phyloP scores from a whole-genome alignment of 1,284 basidiomycete species.

The Peniophora sp. region DNA sequence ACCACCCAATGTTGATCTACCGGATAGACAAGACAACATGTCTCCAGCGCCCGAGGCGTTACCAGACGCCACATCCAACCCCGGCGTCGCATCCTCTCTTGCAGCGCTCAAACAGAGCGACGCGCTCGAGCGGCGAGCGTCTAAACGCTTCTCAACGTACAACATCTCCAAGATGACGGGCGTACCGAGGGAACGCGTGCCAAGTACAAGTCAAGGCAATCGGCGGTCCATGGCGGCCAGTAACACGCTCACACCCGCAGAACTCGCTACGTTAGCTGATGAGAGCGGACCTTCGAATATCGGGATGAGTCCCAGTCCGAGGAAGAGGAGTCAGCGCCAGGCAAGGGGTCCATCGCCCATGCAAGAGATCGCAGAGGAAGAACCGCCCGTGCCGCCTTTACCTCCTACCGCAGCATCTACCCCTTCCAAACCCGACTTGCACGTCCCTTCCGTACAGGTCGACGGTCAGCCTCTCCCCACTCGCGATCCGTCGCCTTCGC shows the following conservation, averaged over 20 bases:
- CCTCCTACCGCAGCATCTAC: conserved; percentile 6
- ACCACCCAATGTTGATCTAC: conserved; percentile 1
- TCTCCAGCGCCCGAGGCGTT: conserved; percentile 16
- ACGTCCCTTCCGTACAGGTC: too few relatives aligned
- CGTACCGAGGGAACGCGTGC: conserved; percentile 30
- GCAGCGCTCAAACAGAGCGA: conserved; percentile 86
- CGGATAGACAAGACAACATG: conserved; percentile 6
- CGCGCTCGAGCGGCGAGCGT: conserved; percentile 84
- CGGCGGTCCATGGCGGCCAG: conserved; percentile 60
- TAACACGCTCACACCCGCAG: conserved; percentile 50
- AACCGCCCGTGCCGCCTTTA: conserved; percentile 19
- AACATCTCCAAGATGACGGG: conserved; percentile 74
- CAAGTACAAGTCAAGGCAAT: conserved; percentile 31
- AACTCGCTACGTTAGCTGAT: conserved; percentile 59
- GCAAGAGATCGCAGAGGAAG: conserved; percentile 3
- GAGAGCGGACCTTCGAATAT: conserved; percentile 24
- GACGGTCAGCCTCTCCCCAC: not conserved
- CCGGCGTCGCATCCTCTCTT: conserved; percentile 66
- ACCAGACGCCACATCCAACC: conserved; percentile 9
- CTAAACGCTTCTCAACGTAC: conserved; percentile 94
- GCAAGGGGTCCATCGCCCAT: conserved; percentile 16
- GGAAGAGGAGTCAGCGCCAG: conserved; percentile 18
- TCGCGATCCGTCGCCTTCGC: conserved; percentile 4
- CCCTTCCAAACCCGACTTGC: not conserved
- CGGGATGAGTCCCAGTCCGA: conserved; percentile 11